Base-by-base conservation (phyloP, 2,329 filamentous ascomycete species). In the Fusarium hainanense region DNA sequence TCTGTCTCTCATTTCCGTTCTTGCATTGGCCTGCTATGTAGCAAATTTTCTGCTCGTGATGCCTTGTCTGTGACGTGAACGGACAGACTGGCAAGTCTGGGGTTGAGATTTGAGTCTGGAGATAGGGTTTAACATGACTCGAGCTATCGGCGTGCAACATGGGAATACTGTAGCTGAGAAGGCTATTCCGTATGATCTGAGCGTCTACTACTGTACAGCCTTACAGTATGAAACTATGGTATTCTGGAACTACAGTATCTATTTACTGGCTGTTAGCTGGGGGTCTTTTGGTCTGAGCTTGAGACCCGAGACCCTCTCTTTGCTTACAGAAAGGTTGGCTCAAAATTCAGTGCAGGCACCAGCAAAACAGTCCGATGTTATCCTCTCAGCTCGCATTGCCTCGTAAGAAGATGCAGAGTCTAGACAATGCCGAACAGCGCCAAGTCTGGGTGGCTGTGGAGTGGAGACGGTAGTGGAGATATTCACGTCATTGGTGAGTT, bases 401-500 rank as follows among this genome's bases (percentile, higher is more conserved):
- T 30, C 28, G 28, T 30, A 13, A 27, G 10, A 37, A 48, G 18
- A 37, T 37, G 10, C 46, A 66, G 48, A 50, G 37, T 60, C 32
- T 40, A 27, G 37, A 48, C 51, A 57, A 32, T 63, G 61, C 66
- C 56, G 66, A 67, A 61, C 23, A 48, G 54, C 27, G 27, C 48
- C 44, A 58, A 54, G 32, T 30, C 34, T 63, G 28, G 54, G 48
- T 48, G 43, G 65, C 48, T 59, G 52, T 20, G 40, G 34, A 59
- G 51, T 54, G 56, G 66, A 54, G 32, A 47, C 20, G 18, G 12
- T 42, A 18, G 66, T 69, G 66, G 54, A 14, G 46, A 50, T 52
- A 27, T 10, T 46, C 50, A 67, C 66, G 67, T 70, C 67, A 69
- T 70, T 58, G 41, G 49, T 44, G 23, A 68, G 41, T 61, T 21